A percentile compares a stretch with the other conserved stretches of the same genome.
phyloP scores from a whole-genome alignment of 106 monocot species.

The Allium cepa region DNA sequence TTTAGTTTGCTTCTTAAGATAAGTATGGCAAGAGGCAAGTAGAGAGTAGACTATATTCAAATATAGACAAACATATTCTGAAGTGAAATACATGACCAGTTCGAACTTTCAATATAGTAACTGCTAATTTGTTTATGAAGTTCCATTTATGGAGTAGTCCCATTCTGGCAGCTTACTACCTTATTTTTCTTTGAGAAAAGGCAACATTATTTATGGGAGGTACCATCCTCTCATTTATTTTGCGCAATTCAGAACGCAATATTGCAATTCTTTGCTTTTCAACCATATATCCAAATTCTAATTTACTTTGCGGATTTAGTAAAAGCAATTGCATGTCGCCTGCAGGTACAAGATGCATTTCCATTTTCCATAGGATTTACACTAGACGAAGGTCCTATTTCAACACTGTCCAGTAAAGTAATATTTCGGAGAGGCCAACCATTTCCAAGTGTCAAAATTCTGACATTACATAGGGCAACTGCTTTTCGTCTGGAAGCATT shows the following conservation, averaged over 20 bases:
- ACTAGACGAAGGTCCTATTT: constrained; percentile 44
- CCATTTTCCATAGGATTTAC: constrained; percentile 70
- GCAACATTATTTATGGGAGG: no score
- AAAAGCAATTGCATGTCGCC: constrained; percentile 3
- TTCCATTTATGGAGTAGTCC: no score
- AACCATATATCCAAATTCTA: neutral
- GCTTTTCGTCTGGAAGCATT: constrained; percentile 67
- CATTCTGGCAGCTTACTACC: no score
- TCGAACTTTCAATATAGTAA: no score
- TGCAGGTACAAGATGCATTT: constrained; percentile 79
- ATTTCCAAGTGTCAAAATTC: constrained; percentile 77
- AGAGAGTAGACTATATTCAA: no score
- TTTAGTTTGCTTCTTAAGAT: no score
- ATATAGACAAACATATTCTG: no score
- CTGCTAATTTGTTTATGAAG: no score
- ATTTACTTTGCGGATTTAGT: neutral
- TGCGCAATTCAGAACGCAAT: constrained; percentile 4
- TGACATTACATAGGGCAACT: constrained; percentile 42
- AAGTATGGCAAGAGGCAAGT: no score
- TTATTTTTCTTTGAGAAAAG: no score
- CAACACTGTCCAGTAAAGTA: constrained; percentile 41
- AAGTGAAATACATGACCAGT: no score
- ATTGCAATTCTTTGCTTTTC: neutral
- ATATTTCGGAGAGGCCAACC: constrained; percentile 64
- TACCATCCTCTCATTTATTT: neutral